Evolutionary conservation across 179 eudicot genomes (phyloP).

Genomic region (Corrigiola litoralis): DNA sequence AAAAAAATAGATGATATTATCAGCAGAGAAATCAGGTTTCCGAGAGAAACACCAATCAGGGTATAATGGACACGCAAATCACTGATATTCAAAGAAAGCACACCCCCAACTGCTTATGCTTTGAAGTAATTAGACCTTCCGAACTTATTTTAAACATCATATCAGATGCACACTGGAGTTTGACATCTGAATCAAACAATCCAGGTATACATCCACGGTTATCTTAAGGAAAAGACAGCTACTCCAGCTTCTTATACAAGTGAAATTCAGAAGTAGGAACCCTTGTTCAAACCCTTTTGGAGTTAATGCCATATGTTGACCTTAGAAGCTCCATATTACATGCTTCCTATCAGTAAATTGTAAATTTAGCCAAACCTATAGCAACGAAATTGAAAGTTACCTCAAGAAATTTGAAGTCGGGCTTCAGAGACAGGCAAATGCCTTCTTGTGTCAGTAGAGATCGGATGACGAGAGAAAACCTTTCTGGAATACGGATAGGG

Average conservation of each 20-base stretch:
- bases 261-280: neutral
- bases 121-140: no score
- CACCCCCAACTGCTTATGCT: no score
- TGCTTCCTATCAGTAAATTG: neutral
- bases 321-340: neutral
- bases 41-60: no score
- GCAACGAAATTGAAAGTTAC: constrained; percentile 31
- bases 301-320: neutral
- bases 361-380: neutral
- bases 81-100: no score
- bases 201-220: no score
- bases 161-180: no score
- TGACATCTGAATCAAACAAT: no score
- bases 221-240: no score
- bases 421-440: constrained; percentile 85
- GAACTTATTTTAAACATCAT: no score
- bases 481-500: constrained; percentile 96
- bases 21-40: neutral
- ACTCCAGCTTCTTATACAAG: neutral
- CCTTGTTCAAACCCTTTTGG: neutral
- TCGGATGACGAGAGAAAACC: constrained; percentile 97
- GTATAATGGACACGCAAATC: no score
- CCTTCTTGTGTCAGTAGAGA: constrained; percentile 98
- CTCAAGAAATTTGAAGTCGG: constrained; percentile 97
- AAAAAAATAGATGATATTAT: neutral